Evolutionary conservation across 2,329 filamentous ascomycete genomes (phyloP).

Genomic region (Fusarium miscanthi): DNA sequence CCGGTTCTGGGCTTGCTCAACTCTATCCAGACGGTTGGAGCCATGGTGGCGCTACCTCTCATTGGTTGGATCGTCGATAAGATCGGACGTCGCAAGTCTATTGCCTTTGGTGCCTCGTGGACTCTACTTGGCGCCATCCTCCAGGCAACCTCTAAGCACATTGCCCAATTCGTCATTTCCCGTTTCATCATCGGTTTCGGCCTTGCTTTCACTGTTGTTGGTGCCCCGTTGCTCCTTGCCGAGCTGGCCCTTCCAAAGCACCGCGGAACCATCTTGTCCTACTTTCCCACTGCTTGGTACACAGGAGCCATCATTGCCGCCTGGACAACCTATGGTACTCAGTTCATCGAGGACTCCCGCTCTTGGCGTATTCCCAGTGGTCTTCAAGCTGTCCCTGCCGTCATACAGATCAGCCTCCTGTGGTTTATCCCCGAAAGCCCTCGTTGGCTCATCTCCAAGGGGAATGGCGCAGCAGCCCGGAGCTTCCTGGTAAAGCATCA

Average conservation of each 20-base stretch:
- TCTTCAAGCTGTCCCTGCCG: background rate
- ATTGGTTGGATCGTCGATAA: background rate
- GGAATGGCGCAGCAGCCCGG: background rate
- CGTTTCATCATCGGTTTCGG: background rate
- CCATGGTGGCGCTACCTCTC: background rate
- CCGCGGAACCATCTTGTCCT: background rate
- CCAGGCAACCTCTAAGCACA: background rate
- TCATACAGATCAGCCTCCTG: background rate
- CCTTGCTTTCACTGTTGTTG: background rate
- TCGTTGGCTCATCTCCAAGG: background rate
- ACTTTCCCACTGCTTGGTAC: background rate
- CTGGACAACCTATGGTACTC: background rate
- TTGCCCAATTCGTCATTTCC: background rate
- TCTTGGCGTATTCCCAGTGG: background rate
- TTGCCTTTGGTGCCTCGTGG: background rate
- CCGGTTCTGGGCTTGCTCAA: background rate
- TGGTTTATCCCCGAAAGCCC: background rate
- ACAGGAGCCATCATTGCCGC: background rate
- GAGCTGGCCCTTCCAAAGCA: background rate
- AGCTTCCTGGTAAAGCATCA: background rate
- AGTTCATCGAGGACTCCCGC: background rate
- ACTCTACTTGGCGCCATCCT: background rate
- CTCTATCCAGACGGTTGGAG: background rate
- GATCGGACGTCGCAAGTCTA: background rate
- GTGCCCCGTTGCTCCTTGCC: background rate